A percentile compares a stretch with the other conserved stretches of the same genome.
These are phyloP conservation scores for Erucastrum elatum DNA, from an alignment of 345 rosid species.

Conservation along the genomic window DNA sequence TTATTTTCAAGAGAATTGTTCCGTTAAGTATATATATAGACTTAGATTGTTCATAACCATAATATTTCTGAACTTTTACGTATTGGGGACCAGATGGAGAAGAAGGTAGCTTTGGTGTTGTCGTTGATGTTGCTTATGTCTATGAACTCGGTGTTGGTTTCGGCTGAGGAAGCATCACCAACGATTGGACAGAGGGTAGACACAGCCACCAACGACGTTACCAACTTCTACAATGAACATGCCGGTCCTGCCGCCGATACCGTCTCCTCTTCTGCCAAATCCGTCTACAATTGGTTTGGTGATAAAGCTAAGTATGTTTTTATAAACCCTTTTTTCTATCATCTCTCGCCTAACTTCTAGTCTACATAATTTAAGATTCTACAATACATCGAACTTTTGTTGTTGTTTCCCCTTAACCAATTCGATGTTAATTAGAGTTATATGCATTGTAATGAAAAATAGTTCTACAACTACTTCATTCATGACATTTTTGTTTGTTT, in stretches of 20 bases:
- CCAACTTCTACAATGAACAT: slow-evolving; percentile 30
- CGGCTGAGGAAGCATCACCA: slow-evolving; percentile 35
- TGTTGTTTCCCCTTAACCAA: not conserved
- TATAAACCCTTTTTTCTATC: not conserved
- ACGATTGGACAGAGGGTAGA: slow-evolving; percentile 36
- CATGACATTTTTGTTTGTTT: slow-evolving; percentile 10
- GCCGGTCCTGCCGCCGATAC: slow-evolving; percentile 31
- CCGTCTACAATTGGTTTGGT: slow-evolving; percentile 30
- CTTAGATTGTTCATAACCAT: not conserved
- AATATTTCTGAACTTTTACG: not conserved
- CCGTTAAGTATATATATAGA: not conserved
- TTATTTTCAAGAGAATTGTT: not conserved
- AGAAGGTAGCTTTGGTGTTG: slow-evolving; percentile 38
- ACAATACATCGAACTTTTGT: not conserved
- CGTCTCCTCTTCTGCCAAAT: slow-evolving; percentile 27
- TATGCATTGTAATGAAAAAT: not conserved
- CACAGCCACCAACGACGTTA: slow-evolving; percentile 13
- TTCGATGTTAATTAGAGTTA: not conserved
- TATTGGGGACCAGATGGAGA: slow-evolving; percentile 25
- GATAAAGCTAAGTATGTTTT: slow-evolving; percentile 29
- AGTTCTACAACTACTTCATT: not conserved
- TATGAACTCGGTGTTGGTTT: slow-evolving; percentile 9
- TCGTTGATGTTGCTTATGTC: slow-evolving; percentile 29
- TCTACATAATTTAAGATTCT: not conserved
- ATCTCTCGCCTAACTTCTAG: not conserved